Conservation (phyloP, 768 basidiomycete genomes). For the Kwoniella mangroviensis region DNA sequence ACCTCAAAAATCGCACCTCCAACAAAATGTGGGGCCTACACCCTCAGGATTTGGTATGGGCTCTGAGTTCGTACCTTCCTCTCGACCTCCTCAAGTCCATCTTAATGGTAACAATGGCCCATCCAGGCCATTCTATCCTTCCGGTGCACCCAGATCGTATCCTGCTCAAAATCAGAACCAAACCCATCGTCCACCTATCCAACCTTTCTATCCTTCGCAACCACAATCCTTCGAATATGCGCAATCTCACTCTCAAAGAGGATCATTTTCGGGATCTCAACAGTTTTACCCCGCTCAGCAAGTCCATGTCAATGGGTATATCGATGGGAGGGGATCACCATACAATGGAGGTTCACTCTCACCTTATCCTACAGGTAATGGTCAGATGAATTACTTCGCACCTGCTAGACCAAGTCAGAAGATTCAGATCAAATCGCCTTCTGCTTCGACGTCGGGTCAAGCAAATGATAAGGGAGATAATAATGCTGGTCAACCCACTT, state of each 20-base stretch:
- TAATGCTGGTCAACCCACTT: conserved; percentile 7
- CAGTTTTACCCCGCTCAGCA: conserved; percentile 13
- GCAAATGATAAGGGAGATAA: background rate
- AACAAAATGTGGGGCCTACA: background rate
- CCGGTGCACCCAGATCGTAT: conserved; percentile 10
- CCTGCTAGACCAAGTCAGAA: conserved; percentile 33
- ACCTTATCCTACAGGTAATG: conserved; percentile 3
- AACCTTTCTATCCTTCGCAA: conserved; percentile 16
- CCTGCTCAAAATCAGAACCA: conserved; percentile 3
- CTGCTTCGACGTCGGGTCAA: background rate
- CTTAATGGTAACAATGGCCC: conserved; percentile 1
- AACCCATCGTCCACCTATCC: conserved; percentile 12
- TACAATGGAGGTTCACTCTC: conserved; percentile 5
- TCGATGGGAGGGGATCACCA: conserved; percentile 25
- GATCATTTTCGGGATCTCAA: conserved; percentile 20
- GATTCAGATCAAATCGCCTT: conserved; percentile 35
- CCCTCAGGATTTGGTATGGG: background rate
- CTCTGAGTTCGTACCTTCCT: conserved; percentile 13
- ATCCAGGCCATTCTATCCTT: conserved; percentile 12
- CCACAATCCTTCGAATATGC: conserved; percentile 11
- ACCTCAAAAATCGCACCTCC: conserved; percentile 1
- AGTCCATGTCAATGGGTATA: conserved; percentile 13
- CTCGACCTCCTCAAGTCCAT: conserved; percentile 1
- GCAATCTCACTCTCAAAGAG: conserved; percentile 24
- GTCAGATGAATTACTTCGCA: conserved; percentile 33